A percentile compares a stretch with the other conserved stretches of the same genome.
phyloP scores from a whole-genome alignment of 192 early-diverging fungal genomes.

The Backusella morwellensis region DNA sequence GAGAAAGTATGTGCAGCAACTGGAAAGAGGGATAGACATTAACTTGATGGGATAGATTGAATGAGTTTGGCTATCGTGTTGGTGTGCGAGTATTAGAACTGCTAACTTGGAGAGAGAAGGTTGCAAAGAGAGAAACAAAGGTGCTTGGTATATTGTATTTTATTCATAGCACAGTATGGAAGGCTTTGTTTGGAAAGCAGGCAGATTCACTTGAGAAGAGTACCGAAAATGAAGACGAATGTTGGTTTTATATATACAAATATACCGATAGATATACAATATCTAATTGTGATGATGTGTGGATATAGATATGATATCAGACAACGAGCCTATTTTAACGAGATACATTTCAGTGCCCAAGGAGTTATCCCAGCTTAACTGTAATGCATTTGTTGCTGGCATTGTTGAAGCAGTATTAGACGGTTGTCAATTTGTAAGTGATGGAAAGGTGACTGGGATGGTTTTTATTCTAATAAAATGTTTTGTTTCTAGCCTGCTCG shows the following conservation, averaged over 20 bases:
- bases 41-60: constrained; percentile 54
- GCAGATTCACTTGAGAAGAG: constrained; percentile 96
- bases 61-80: constrained; percentile 92
- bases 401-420: constrained; percentile 94
- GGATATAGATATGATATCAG: constrained; percentile 96
- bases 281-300: neutral
- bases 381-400: constrained; percentile 93
- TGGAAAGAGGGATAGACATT: neutral
- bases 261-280: constrained; percentile 14
- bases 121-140: constrained; percentile 82
- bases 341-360: constrained; percentile 94
- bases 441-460: neutral
- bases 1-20: constrained; percentile 65
- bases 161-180: constrained; percentile 95
- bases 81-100: constrained; percentile 88
- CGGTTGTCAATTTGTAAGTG: constrained; percentile 84
- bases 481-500: constrained; percentile 58
- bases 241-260: constrained; percentile 44
- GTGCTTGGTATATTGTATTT: constrained; percentile 90
- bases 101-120: constrained; percentile 88
- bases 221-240: constrained; percentile 97
- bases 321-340: constrained; percentile 90
- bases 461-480: neutral
- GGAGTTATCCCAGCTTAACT: constrained; percentile 90
- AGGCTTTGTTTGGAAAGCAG: constrained; percentile 90